Evolutionary conservation across 805 yeast genomes (phyloP), one percentile per base, ranked within the genome.

Genomic region (Groenewaldozyma tartarivorans): DNA sequence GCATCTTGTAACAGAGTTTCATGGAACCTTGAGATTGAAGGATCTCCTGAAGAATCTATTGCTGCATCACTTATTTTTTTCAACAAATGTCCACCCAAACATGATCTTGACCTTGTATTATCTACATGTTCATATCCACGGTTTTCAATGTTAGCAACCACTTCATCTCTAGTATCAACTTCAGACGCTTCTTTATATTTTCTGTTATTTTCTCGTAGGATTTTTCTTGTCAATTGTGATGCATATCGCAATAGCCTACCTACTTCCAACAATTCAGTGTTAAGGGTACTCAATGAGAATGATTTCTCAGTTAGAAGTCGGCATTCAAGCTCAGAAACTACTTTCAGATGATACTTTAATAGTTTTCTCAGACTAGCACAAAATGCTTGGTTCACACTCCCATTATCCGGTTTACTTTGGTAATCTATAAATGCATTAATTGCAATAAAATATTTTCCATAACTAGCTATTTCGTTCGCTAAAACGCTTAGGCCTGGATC

Each of bases 71-170:
- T 81, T 1, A 92, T 64, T 1, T 81, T 64, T 39, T 72, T 66
- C 30, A 90, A 59, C 0, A 83, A 72, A 9, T 79, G 57, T 0
- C 96, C 95, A 26, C 98, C 97, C 60, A 81, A 83, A 17, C 55
- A 48, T 29, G 54, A 44, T 3, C 46, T 46, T 7, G 49, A 43
- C 22, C 41, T 57, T 47, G 21, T 48, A 21, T 46, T 49, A 43
- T 19, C 48, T 20, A 20, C 31, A 19, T 40, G 26, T 24, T 24
- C 29, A 9, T 24, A 7, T 24, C 29, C 29, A 13, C 11, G 13
- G 13, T 24, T 9, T 7, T 24, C 13, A 9, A 24, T 24, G 29
- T 24, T 43, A 71, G 60, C 36, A 71, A 66, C 49, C 65, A 64
- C 42, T 64, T 64, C 39, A 70, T 68, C 21, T 64, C 68, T 22